A percentile compares a stretch with the other conserved stretches of the same genome.
These are phyloP conservation scores for Hysterium pulicare DNA, from an alignment of 2,329 filamentous ascomycete genomes.

Conservation along the genomic window DNA sequence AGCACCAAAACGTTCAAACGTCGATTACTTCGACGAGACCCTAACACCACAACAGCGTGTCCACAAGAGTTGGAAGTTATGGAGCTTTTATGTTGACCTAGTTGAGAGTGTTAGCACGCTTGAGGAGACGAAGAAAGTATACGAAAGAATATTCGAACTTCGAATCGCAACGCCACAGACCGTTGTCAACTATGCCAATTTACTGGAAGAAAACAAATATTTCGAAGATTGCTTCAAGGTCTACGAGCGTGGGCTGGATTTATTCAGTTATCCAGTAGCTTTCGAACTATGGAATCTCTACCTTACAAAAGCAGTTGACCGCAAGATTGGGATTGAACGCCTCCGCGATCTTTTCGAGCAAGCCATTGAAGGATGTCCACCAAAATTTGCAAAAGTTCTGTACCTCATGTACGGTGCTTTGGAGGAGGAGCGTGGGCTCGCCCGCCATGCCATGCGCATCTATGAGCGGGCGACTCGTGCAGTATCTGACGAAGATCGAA, in stretches of 20 bases:
- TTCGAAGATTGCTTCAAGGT: conserved; percentile 97
- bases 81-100: conserved; percentile 98
- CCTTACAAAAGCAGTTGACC: conserved; percentile 92
- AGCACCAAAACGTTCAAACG: conserved; percentile 92
- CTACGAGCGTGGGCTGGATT: conserved; percentile 90
- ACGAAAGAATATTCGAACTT: conserved; percentile 96
- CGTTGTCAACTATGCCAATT: conserved; percentile 95
- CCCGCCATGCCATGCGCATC: conserved; percentile 96
- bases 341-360: conserved; percentile 95
- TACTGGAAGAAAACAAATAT: conserved; percentile 91
- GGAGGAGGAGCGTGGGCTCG: conserved; percentile 91
- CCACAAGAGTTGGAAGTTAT: conserved; percentile 98
- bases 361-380: conserved; percentile 88
- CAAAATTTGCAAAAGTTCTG: conserved; percentile 91
- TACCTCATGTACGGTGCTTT: conserved; percentile 98
- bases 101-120: conserved; percentile 90
- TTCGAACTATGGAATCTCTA: conserved; percentile 99
- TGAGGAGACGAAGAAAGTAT: conserved; percentile 89
- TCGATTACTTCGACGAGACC: conserved; percentile 98
- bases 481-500: conserved; percentile 88
- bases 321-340: conserved; percentile 92
- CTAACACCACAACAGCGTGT: conserved; percentile 92
- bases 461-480: conserved; percentile 95
- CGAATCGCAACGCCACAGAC: conserved; percentile 97
- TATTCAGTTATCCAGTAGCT: conserved; percentile 97